Evolutionary conservation across 1,284 basidiomycete genomes (phyloP).

Genomic region (Apiotrichum akiyoshidainum): DNA sequence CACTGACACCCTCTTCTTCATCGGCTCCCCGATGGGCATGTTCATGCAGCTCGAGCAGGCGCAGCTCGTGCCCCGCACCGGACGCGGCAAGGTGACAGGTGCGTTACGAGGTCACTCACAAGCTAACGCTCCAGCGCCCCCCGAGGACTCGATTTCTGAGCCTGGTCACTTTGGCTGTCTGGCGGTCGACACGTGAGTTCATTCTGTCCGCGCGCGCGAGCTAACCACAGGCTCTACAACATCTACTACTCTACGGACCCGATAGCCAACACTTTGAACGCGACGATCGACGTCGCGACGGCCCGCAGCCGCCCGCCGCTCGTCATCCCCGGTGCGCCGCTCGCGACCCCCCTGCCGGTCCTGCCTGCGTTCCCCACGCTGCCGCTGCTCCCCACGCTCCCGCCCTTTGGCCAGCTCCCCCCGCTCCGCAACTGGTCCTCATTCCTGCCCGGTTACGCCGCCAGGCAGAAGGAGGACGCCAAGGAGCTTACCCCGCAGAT

Average conservation of each 20-base stretch:
- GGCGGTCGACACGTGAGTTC: slow-evolving; percentile 49
- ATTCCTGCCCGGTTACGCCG: slow-evolving; percentile 20
- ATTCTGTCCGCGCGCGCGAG: too few relatives aligned
- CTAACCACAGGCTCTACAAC: slow-evolving; percentile 47
- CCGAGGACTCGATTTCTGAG: slow-evolving; percentile 44
- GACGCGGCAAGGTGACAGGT: slow-evolving; percentile 53
- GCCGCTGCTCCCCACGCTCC: slow-evolving; percentile 7
- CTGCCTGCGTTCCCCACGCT: slow-evolving; percentile 23
- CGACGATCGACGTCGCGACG: slow-evolving; percentile 44
- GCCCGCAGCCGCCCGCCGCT: slow-evolving; percentile 50
- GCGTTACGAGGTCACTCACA: slow-evolving; percentile 5
- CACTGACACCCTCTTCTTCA: slow-evolving; percentile 54
- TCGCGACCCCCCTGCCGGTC: slow-evolving; percentile 33
- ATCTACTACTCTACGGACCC: slow-evolving; percentile 57
- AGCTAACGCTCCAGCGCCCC: slow-evolving; percentile 6
- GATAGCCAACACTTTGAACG: slow-evolving; percentile 52
- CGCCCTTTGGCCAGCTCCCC: slow-evolving; percentile 35
- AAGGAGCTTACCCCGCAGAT: slow-evolving; percentile 24
- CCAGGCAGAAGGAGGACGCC: neutral
- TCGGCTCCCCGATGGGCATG: slow-evolving; percentile 57
- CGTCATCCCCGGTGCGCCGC: slow-evolving; percentile 52
- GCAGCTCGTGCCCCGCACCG: slow-evolving; percentile 57
- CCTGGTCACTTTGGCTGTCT: slow-evolving; percentile 57
- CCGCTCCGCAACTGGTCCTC: slow-evolving; percentile 39
- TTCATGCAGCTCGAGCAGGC: slow-evolving; percentile 57